phyloP scores from a whole-genome alignment of 2,329 filamentous ascomycete species.

The Fusarium coffeatum region DNA sequence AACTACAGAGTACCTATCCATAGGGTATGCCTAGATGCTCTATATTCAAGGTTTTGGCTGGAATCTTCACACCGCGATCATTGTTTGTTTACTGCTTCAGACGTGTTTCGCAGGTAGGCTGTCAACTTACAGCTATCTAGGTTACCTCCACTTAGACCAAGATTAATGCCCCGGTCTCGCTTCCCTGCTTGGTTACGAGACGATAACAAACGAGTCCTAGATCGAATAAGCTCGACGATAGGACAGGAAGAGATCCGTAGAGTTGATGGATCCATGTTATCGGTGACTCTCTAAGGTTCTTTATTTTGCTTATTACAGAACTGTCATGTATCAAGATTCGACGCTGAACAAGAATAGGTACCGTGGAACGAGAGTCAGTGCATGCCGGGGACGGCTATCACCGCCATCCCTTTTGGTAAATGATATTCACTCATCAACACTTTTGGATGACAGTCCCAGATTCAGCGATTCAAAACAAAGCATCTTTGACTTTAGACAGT shows the following conservation, averaged over 20 bases:
- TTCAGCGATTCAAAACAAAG: slow-evolving; percentile 23
- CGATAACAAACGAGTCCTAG: slow-evolving; percentile 31
- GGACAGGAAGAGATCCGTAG: slow-evolving; percentile 31
- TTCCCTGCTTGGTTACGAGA: slow-evolving; percentile 15
- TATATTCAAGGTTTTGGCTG: background rate
- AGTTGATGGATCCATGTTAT: slow-evolving; percentile 36
- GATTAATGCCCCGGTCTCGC: slow-evolving; percentile 4
- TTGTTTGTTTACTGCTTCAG: slow-evolving; percentile 20
- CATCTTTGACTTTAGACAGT: slow-evolving; percentile 25
- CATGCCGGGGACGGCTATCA: slow-evolving; percentile 3
- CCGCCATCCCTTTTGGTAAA: slow-evolving; percentile 10
- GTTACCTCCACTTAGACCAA: slow-evolving; percentile 1
- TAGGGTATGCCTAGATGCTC: background rate
- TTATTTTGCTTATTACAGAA: background rate
- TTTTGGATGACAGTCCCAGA: slow-evolving; percentile 6
- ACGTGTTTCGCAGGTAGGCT: slow-evolving; percentile 13
- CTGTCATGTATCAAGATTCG: slow-evolving; percentile 7
- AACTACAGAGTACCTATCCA: too few relatives aligned
- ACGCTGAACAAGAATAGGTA: slow-evolving; percentile 6
- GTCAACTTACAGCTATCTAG: slow-evolving; percentile 10
- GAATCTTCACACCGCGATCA: background rate
- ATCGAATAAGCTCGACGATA: slow-evolving; percentile 25
- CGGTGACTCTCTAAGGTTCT: slow-evolving; percentile 17
- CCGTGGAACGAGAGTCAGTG: slow-evolving; percentile 37
- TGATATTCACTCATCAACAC: slow-evolving; percentile 4